Base-by-base conservation (phyloP, 164 flowering plant genomes). In the Magnolia sinica region DNA sequence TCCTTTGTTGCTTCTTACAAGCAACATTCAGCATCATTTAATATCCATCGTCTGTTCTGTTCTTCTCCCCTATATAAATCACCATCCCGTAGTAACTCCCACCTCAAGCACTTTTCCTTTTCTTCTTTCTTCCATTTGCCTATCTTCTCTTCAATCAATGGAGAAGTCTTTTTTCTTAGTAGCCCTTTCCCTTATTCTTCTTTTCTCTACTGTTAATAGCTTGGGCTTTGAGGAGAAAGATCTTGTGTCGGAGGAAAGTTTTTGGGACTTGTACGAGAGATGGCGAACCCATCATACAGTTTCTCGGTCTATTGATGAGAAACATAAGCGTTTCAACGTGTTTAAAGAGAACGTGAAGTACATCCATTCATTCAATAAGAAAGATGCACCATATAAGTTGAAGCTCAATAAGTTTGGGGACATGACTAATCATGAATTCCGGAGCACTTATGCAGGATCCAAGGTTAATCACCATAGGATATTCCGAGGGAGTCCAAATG, bases 351-450 rank as follows among this genome's bases (percentile, higher is more conserved):
- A 91, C 65, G 89, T 83, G 3, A 82, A 81, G 70, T 74, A 80
- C 74, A 84, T 91, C 27, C 87, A 89, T 72, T 61, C 73, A 11
- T 70, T 82, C 77, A 91, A 91, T 83, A 85, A 88, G 83, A 66
- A 70, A 78, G 88, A 85, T 45, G 76, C 84, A 77, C 89, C 95
- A 8, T 91, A 85, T 76, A 91, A 91, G 78, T 52, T 91, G 79
- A 82, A 83, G 68, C 79, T 89, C 68, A 91, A 91, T 86, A 87
- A 84, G 87, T 91, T 84, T 65, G 95, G 86, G 8, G 91, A 91
- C 80, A 79, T 91, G 91, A 90, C 94, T 7, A 88, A 79, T 82
- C 88, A 86, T 68, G 94, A 91, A 74, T 91, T 91, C 84, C 83
- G 78, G 76, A 76, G 27, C 59, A n/a, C 73, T 14, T 88, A 83